phyloP scores from a whole-genome alignment of 495 filamentous ascomycete genomes.

The Talaromyces stipitatus region DNA sequence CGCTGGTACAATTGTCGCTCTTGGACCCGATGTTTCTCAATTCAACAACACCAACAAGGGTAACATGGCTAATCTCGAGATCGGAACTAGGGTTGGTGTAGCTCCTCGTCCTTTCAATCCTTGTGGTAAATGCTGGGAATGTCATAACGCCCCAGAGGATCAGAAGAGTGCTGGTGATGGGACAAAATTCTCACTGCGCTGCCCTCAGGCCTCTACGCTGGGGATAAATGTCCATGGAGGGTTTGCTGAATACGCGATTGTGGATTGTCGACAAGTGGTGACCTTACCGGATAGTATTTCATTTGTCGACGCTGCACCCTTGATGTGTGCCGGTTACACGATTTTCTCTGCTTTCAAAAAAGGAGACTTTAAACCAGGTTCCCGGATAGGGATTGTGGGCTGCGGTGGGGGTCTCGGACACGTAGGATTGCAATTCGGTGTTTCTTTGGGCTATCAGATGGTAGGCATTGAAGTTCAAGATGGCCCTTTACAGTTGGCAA shows the following conservation, averaged over 20 bases:
- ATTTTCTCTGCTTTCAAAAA: slow-evolving; percentile 11
- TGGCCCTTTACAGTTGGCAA: neutral
- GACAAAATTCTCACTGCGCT: slow-evolving; percentile 6
- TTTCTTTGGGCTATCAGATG: slow-evolving; percentile 14
- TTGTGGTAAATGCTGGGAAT: slow-evolving; percentile 8
- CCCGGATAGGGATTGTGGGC: slow-evolving; percentile 17
- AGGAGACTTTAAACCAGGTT: slow-evolving; percentile 4
- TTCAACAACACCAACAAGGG: neutral
- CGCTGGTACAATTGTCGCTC: slow-evolving; percentile 42
- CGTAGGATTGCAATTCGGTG: slow-evolving; percentile 20
- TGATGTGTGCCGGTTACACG: slow-evolving; percentile 33
- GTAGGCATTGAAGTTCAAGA: slow-evolving; percentile 13
- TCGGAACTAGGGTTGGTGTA: neutral
- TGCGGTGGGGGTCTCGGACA: slow-evolving; percentile 17
- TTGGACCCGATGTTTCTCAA: slow-evolving; percentile 29
- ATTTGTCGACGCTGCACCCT: slow-evolving; percentile 24
- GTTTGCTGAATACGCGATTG: slow-evolving; percentile 24
- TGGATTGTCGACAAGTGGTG: slow-evolving; percentile 18
- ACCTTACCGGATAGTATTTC: slow-evolving; percentile 22
- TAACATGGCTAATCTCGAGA: slow-evolving; percentile 28
- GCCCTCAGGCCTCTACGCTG: slow-evolving; percentile 6
- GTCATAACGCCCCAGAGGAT: neutral
- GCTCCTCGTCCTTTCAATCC: neutral
- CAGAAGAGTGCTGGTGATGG: neutral
- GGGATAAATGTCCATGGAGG: slow-evolving; percentile 22